Base-by-base conservation (phyloP, 2,329 filamentous ascomycete species). In the Scortechinia acanthostroma region DNA sequence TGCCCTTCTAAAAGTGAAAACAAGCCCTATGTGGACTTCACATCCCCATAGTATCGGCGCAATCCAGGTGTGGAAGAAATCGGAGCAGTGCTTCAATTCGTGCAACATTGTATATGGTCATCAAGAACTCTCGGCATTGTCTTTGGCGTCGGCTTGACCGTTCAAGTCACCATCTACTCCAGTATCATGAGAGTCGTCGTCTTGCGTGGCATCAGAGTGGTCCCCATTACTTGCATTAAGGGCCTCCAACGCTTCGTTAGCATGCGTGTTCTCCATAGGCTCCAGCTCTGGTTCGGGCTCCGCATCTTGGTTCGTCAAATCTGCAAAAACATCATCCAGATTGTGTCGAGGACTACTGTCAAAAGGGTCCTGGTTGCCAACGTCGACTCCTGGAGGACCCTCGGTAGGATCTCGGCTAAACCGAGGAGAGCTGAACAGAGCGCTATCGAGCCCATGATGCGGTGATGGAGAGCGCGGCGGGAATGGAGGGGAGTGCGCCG, bases 311-410 rank as follows among this genome's bases (percentile, higher is more conserved):
- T 69, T 67, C 2, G 65, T 69, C 46, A 71, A 52, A 43, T 70
- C 68, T 6, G 64, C 66, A 51, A 70, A 71, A 17, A 71, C 61
- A 47, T 67, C 64, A 47, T 68, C 66, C 44, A 67, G 50, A 40
- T 64, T 56, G 44, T 59, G 58, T 16, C 62, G 63, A 48, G 64
- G 63, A 46, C 59, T 66, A 45, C 63, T 68, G 43, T 59, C 54
- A 43, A 63, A 60, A 3, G 60, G 56, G 42, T 59, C 59, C 16
- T 54, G 49, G 35, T 47, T 52, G 42, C 58, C 58, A 2, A 61
- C 56, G 16, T 58, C 57, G 14, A 60, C 58, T 2, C 51, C 61
- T 1, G 57, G 43, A 21, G 57, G 53, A 4, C 55, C 56, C 17
- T 43, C 49, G 46, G 43, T 55, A 49, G 53, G 55, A 47, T 53